Evolutionary conservation across 148 eudicot genomes (phyloP).

Genomic region (Chenopodium formosanum): DNA sequence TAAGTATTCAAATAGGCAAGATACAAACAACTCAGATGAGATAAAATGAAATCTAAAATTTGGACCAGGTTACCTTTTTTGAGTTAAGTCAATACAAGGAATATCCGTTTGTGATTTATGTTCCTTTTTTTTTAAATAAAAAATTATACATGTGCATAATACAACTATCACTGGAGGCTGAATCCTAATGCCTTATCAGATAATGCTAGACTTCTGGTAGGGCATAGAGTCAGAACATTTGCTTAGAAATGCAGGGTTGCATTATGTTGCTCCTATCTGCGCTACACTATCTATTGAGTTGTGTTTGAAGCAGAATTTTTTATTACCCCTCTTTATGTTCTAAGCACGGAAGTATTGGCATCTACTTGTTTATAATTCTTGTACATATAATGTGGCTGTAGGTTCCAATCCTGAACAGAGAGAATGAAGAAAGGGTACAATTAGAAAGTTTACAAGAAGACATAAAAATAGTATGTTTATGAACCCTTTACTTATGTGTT

Average conservation of each 20-base stretch:
- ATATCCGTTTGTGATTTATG: neutral
- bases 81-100: too few relatives aligned
- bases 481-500: neutral
- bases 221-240: neutral
- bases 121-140: neutral
- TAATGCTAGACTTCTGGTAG: neutral
- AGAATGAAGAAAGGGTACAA: constrained; percentile 69
- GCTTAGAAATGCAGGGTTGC: neutral
- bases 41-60: neutral
- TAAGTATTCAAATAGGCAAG: neutral
- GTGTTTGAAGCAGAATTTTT: neutral
- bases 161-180: neutral
- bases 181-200: neutral
- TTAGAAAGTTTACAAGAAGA: constrained; percentile 63
- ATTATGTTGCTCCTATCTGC: neutral
- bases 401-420: constrained; percentile 74
- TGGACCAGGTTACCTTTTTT: too few relatives aligned
- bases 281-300: neutral
- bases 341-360: neutral
- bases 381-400: constrained; percentile 27
- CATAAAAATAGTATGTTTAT: constrained; percentile 52
- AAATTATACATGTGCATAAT: neutral
- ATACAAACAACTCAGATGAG: neutral
- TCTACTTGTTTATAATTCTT: neutral
- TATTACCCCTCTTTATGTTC: neutral